Conservation (phyloP, 2,329 filamentous ascomycete species). For the Paraconiothyrium brasiliense region DNA sequence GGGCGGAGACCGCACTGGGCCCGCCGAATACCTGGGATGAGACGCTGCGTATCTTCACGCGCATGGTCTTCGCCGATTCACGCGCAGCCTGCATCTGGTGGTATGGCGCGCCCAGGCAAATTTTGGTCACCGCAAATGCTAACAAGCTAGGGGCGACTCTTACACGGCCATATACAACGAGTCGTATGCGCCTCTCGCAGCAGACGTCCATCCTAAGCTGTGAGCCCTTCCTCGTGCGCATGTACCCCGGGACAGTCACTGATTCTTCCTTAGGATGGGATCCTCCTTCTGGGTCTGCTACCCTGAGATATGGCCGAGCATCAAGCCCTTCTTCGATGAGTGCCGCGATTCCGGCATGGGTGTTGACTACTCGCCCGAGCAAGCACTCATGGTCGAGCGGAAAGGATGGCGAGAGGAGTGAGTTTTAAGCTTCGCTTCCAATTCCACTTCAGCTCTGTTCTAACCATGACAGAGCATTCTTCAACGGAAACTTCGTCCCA, state of each 20-base stretch:
- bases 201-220: constrained; percentile 38
- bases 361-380: constrained; percentile 34
- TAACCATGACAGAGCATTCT: constrained; percentile 31
- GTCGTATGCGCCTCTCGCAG: constrained; percentile 38
- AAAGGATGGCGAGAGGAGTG: constrained; percentile 42
- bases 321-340: constrained; percentile 37
- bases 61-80: constrained; percentile 44
- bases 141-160: constrained; percentile 31
- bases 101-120: constrained; percentile 26
- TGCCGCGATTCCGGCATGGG: constrained; percentile 34
- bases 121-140: background rate
- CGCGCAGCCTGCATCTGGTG: constrained; percentile 47
- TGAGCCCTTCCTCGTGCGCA: background rate
- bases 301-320: constrained; percentile 39
- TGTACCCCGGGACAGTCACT: background rate
- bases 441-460: background rate
- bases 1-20: constrained; percentile 38
- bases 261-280: constrained; percentile 32
- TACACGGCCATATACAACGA: constrained; percentile 47
- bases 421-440: background rate
- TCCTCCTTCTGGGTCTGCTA: constrained; percentile 38
- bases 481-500: constrained; percentile 44
- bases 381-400: constrained; percentile 38
- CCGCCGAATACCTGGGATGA: constrained; percentile 36
- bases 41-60: constrained; percentile 41